phyloP scores from a whole-genome alignment of 352 stramenopile genomes.

The Phytophthora pluvialis region DNA sequence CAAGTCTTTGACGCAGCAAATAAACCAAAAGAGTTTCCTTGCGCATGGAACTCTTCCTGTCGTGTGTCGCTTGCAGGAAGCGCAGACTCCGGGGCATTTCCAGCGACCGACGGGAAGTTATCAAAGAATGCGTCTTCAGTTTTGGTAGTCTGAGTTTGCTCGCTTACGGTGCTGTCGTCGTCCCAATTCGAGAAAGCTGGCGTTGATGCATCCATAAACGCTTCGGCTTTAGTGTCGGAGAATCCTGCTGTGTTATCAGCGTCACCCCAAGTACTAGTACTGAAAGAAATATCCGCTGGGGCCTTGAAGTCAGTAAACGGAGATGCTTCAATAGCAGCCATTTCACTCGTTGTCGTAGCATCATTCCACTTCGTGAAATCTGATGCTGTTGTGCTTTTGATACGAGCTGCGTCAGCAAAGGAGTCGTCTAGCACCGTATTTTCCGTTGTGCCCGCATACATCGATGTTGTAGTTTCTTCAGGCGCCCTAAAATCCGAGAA shows the following conservation, averaged over 20 bases:
- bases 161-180: background rate
- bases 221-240: background rate
- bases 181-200: constrained; percentile 17
- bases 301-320: constrained; percentile 1
- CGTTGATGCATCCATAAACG: background rate
- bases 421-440: constrained; percentile 9
- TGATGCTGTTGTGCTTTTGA: constrained; percentile 2
- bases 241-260: background rate
- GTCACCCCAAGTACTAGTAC: constrained; percentile 1
- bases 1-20: background rate
- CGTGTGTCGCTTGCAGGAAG: constrained; percentile 3
- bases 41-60: background rate
- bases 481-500: constrained; percentile 27
- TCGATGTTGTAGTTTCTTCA: constrained; percentile 1
- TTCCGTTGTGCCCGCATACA: background rate
- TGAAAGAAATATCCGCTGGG: background rate
- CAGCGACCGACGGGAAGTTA: constrained; percentile 1
- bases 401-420: constrained; percentile 16
- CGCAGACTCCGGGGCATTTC: background rate
- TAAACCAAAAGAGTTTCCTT: background rate
- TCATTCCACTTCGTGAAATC: constrained; percentile 14
- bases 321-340: background rate
- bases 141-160: background rate
- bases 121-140: constrained; percentile 1
- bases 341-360: background rate